Percentiles rank a stretch among this genome's conserved stretches.
Conservation (phyloP, 805 yeast species). For the Candida wancherniae region DNA sequence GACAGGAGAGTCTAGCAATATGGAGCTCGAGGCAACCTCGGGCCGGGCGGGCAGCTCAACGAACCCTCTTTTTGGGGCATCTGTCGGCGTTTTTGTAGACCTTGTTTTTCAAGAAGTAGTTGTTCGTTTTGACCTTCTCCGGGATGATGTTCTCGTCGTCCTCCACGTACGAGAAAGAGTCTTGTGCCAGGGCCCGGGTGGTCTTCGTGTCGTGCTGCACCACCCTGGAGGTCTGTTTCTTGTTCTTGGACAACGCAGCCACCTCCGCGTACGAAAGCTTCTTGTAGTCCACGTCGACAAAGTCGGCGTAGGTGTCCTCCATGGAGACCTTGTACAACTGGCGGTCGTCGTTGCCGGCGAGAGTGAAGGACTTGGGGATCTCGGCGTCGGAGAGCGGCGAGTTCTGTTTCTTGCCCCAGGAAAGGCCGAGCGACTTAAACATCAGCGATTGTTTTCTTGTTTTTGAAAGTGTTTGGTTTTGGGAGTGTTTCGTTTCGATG, state of each 20-base stretch:
- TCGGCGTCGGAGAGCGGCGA: constrained; percentile 13
- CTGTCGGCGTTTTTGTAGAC: constrained; percentile 16
- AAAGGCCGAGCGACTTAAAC: constrained; percentile 11
- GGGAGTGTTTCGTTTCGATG: constrained; percentile 1
- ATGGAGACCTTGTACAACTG: constrained; percentile 31
- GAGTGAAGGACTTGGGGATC: constrained; percentile 24
- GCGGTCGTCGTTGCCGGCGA: constrained; percentile 24
- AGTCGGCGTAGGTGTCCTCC: constrained; percentile 28
- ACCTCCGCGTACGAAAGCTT: constrained; percentile 43
- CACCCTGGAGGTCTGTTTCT: constrained; percentile 17
- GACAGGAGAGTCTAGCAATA: no score
- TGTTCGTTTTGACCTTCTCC: constrained; percentile 18
- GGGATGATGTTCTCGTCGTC: constrained; percentile 10
- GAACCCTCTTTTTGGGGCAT: constrained; percentile 6
- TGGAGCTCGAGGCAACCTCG: no score
- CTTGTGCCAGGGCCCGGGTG: background rate
- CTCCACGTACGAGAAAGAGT: constrained; percentile 10
- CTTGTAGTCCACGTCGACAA: constrained; percentile 33
- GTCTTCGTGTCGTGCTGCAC: background rate
- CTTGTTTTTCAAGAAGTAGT: constrained; percentile 18
- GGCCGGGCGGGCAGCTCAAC: constrained; percentile 2
- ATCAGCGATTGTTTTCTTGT: no score
- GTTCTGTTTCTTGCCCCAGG: constrained; percentile 13
- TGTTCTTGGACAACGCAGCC: constrained; percentile 27
- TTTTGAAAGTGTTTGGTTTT: no score